Evolutionary conservation across 192 early-diverging fungal genomes (phyloP).

Genomic region (Oehlia diaphana): DNA sequence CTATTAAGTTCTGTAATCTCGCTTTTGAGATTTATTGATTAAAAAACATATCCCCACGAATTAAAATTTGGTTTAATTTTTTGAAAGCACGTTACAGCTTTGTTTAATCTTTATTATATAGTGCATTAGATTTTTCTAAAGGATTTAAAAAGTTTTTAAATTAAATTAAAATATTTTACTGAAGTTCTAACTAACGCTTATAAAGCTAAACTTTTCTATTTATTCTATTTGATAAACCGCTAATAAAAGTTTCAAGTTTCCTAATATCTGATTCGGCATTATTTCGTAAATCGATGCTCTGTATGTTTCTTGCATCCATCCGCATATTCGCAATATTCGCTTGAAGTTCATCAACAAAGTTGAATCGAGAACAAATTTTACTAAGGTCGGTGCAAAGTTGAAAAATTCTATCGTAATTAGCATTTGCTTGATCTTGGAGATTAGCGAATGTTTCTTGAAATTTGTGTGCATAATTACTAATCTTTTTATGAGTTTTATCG

Average conservation of each 20-base stretch:
- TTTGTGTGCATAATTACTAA: not conserved
- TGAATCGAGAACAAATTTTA: slow-evolving; percentile 22
- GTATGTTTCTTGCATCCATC: slow-evolving; percentile 1
- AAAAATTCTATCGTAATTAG: not conserved
- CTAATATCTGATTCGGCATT: not conserved
- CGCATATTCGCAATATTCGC: slow-evolving; percentile 14
- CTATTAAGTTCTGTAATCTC: no score
- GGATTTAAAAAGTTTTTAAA: no score
- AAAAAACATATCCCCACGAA: no score
- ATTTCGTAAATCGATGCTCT: not conserved
- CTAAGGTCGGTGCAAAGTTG: not conserved
- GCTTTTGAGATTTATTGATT: no score
- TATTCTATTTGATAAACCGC: no score
- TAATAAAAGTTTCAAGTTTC: not conserved
- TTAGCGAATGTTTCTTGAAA: not conserved
- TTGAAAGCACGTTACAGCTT: no score
- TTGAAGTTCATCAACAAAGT: slow-evolving; percentile 23
- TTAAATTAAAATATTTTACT: no score
- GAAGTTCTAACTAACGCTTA: no score
- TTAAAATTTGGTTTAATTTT: no score
- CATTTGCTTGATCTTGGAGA: not conserved
- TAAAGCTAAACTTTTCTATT: no score
- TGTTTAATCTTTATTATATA: no score
- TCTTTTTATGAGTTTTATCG: not conserved
- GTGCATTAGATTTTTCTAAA: no score